These are phyloP conservation scores for Kwoniella botswanensis DNA, from an alignment of 768 basidiomycete species.

Conservation along the genomic window DNA sequence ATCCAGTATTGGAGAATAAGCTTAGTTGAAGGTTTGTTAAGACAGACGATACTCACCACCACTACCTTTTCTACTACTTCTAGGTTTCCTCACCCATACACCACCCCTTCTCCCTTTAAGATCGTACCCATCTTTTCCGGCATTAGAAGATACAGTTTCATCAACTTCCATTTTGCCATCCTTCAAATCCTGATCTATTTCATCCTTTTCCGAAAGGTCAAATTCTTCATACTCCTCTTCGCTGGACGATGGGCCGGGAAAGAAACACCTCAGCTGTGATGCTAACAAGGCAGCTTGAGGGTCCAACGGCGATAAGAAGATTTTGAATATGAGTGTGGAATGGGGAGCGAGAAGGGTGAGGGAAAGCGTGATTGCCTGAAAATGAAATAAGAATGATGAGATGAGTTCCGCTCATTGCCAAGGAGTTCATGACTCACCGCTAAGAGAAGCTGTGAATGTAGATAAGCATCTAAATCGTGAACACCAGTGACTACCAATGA, in stretches of 20 bases:
- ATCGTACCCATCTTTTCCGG: slow-evolving; percentile 39
- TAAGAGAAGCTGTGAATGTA: slow-evolving; percentile 61
- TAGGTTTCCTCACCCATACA: slow-evolving; percentile 61
- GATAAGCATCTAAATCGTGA: slow-evolving; percentile 62
- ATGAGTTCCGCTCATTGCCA: neutral
- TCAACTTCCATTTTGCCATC: neutral
- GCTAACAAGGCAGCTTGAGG: slow-evolving; percentile 57
- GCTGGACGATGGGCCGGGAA: slow-evolving; percentile 39
- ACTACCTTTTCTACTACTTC: slow-evolving; percentile 60
- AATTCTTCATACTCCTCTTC: slow-evolving; percentile 26
- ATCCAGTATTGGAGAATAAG: neutral
- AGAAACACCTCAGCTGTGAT: slow-evolving; percentile 60
- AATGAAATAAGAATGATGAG: neutral
- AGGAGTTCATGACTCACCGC: slow-evolving; percentile 52
- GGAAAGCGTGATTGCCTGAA: slow-evolving; percentile 60
- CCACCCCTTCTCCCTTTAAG: slow-evolving; percentile 53
- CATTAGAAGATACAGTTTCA: neutral
- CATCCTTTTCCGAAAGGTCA: slow-evolving; percentile 21
- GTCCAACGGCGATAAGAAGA: slow-evolving; percentile 59
- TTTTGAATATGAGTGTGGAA: slow-evolving; percentile 61
- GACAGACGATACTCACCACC: slow-evolving; percentile 55
- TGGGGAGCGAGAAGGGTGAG: slow-evolving; percentile 59
- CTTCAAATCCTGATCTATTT: slow-evolving; percentile 11
- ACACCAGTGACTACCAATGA: slow-evolving; percentile 60
- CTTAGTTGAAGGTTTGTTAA: neutral